Percentiles rank a stretch among this genome's conserved stretches.
phyloP scores from a whole-genome alignment of 306 rosid genomes.

The Carpinus viminea region DNA sequence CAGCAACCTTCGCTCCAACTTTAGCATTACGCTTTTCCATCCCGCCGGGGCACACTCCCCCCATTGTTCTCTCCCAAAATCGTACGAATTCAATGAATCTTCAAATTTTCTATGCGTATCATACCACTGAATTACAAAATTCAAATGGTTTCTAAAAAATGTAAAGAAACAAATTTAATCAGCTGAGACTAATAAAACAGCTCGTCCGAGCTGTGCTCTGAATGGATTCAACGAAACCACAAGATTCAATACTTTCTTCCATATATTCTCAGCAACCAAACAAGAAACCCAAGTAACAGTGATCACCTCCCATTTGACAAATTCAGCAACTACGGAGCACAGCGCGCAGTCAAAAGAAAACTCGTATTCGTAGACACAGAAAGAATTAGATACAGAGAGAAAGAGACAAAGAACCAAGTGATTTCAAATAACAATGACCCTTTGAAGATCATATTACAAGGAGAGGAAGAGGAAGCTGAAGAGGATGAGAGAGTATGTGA shows the following conservation, averaged over 20 bases:
- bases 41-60: slow-evolving; percentile 78
- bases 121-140: not conserved
- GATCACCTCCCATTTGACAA: not conserved
- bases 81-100: not conserved
- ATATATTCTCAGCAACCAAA: slow-evolving; percentile 1
- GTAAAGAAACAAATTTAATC: not conserved
- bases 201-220: slow-evolving; percentile 12
- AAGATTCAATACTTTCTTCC: not conserved
- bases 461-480: not conserved
- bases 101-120: not conserved
- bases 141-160: not conserved
- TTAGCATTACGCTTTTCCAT: slow-evolving; percentile 35
- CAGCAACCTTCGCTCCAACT: slow-evolving; percentile 38
- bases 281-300: slow-evolving; percentile 7
- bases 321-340: not conserved
- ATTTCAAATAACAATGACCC: not conserved
- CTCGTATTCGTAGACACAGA: slow-evolving; percentile 19
- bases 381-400: not conserved
- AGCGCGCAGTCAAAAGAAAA: not conserved
- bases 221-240: not conserved
- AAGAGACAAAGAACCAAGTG: not conserved
- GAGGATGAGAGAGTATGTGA: not conserved
- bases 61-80: slow-evolving; percentile 49
- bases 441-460: not conserved
- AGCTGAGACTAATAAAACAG: slow-evolving; percentile 8